These are phyloP conservation scores for Coniochaeta ligniaria DNA, from an alignment of 2,329 filamentous ascomycete species.

Conservation along the genomic window DNA sequence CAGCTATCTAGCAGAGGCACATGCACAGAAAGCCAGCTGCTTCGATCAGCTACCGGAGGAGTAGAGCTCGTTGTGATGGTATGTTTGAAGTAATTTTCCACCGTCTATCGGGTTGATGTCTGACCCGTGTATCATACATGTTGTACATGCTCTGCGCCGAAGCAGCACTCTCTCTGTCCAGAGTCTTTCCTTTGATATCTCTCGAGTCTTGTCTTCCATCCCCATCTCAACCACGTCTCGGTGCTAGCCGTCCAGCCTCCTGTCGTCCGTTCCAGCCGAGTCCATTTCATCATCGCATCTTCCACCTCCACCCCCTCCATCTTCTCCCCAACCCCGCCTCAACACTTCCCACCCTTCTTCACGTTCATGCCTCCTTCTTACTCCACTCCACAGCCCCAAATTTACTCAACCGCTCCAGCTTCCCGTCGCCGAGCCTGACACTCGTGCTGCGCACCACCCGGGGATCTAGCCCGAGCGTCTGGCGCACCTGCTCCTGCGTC, in stretches of 20 bases:
- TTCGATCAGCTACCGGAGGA: not conserved
- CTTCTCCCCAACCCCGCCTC: too few relatives aligned
- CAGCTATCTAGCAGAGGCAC: not conserved
- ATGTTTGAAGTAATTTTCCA: not conserved
- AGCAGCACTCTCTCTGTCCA: not conserved
- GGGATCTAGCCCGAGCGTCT: slow-evolving; percentile 76
- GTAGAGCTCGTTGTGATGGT: not conserved
- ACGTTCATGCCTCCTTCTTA: slow-evolving; percentile 17
- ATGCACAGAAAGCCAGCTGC: not conserved
- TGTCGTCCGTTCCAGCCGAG: too few relatives aligned
- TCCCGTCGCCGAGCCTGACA: slow-evolving; percentile 78
- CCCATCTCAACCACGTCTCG: too few relatives aligned
- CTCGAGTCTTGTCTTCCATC: too few relatives aligned
- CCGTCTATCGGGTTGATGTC: not conserved
- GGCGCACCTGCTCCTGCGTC: slow-evolving; percentile 68
- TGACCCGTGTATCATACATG: not conserved
- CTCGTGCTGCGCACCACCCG: slow-evolving; percentile 81
- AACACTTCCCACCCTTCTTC: not conserved
- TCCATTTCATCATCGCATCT: too few relatives aligned
- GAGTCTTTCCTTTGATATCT: not conserved
- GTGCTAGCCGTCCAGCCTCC: too few relatives aligned
- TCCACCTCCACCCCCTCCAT: too few relatives aligned
- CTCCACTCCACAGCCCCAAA: slow-evolving; percentile 46
- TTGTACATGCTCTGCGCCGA: not conserved
- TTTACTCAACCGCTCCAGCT: slow-evolving; percentile 59